Conservation (phyloP, 306 rosid genomes). For the Corylus heterophylla region DNA sequence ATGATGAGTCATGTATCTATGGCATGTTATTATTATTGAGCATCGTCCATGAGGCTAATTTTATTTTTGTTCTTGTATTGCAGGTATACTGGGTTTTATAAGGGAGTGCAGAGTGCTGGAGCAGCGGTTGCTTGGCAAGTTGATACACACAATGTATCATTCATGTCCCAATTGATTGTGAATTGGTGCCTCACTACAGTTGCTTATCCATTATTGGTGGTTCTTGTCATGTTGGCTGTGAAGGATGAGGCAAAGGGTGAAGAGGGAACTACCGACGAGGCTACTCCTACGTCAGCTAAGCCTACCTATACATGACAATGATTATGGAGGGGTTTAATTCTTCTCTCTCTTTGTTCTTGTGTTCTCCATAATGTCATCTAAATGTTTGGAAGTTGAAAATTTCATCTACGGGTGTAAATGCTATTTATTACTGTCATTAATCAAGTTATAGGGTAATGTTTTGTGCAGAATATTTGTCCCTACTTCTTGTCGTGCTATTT, state of each 20-base stretch:
- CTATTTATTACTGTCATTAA: neutral
- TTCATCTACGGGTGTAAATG: slow-evolving; percentile 9
- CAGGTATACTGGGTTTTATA: slow-evolving; percentile 88
- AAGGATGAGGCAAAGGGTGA: slow-evolving; percentile 44
- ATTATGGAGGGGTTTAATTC: neutral
- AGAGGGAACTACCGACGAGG: slow-evolving; percentile 34
- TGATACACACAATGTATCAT: slow-evolving; percentile 54
- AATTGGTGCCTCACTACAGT: slow-evolving; percentile 66
- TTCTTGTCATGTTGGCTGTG: slow-evolving; percentile 68
- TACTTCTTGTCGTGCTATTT: neutral
- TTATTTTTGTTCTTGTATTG: neutral
- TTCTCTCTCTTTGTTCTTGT: neutral
- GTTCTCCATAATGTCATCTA: neutral
- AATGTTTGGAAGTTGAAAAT: neutral
- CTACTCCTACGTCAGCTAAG: slow-evolving; percentile 26
- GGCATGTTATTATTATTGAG: neutral
- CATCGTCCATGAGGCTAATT: neutral
- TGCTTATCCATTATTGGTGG: slow-evolving; percentile 64
- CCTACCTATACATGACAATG: slow-evolving; percentile 22
- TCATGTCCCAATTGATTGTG: slow-evolving; percentile 55
- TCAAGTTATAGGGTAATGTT: neutral
- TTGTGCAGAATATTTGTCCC: neutral
- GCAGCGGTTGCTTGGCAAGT: slow-evolving; percentile 98
- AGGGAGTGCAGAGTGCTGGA: slow-evolving; percentile 96
- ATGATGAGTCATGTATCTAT: neutral